Evolutionary conservation across 202 grass and related monocot genomes (phyloP).

Genomic region (Schoenoplectus triqueter): DNA sequence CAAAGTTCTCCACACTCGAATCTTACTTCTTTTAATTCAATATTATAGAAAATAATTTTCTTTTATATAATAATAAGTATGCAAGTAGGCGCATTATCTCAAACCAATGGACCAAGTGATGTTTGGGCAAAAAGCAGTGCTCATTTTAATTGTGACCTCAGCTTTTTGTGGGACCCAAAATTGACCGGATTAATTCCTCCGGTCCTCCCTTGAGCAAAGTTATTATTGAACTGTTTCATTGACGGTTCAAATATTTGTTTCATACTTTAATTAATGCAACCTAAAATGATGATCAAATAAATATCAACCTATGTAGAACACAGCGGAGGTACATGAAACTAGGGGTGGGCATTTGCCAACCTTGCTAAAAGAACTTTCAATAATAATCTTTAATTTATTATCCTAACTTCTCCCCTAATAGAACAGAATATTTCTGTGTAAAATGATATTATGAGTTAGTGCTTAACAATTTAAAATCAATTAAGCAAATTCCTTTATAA

Average conservation of each 20-base stretch:
- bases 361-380: too few relatives aligned
- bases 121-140: not conserved
- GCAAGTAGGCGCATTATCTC: constrained; percentile 23
- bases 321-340: too few relatives aligned
- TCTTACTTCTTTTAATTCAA: not conserved
- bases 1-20: not conserved
- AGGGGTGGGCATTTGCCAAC: too few relatives aligned
- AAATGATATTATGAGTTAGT: too few relatives aligned
- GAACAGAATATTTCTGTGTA: too few relatives aligned
- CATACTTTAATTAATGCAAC: too few relatives aligned
- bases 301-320: too few relatives aligned
- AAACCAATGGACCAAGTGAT: constrained; percentile 28
- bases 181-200: constrained; percentile 32
- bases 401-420: too few relatives aligned
- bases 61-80: not conserved
- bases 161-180: constrained; percentile 40
- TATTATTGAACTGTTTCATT: not conserved
- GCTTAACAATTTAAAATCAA: too few relatives aligned
- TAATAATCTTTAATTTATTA: too few relatives aligned
- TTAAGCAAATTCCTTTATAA: too few relatives aligned
- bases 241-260: not conserved
- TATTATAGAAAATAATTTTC: not conserved
- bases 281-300: too few relatives aligned
- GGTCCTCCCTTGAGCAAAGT: not conserved
- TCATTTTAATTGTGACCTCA: constrained; percentile 34